Evolutionary conservation across 1,284 basidiomycete genomes (phyloP).

Genomic region (Fistulinella staudtii): DNA sequence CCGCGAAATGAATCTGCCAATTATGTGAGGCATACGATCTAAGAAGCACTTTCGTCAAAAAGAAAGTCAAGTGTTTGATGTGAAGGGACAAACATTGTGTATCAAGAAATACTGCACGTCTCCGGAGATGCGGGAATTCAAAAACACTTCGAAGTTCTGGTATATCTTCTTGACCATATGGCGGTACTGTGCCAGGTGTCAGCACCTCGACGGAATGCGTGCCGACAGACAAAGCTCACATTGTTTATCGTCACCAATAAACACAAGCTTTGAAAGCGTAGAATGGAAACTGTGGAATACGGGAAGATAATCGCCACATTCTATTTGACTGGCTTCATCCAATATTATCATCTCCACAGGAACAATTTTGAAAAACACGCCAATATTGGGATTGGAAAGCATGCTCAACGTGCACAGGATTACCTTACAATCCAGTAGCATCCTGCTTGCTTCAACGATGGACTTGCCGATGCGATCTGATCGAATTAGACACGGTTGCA

Average conservation of each 20-base stretch:
- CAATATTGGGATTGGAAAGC: slow-evolving; percentile 36
- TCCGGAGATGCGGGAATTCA: slow-evolving; percentile 40
- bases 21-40: slow-evolving; percentile 51
- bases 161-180: slow-evolving; percentile 44
- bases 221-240: slow-evolving; percentile 39
- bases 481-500: slow-evolving; percentile 45
- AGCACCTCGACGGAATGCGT: too few species aligned
- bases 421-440: slow-evolving; percentile 44
- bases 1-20: slow-evolving; percentile 47
- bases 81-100: slow-evolving; percentile 43
- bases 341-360: slow-evolving; percentile 53
- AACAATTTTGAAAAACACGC: slow-evolving; percentile 33
- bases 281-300: slow-evolving; percentile 43
- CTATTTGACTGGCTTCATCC: slow-evolving; percentile 66
- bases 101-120: slow-evolving; percentile 34
- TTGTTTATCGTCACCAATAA: slow-evolving; percentile 76
- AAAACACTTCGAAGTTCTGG: slow-evolving; percentile 42
- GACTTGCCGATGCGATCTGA: slow-evolving; percentile 42
- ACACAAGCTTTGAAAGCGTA: slow-evolving; percentile 56
- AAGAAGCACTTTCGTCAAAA: not conserved
- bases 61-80: not conserved
- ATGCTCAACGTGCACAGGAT: slow-evolving; percentile 54
- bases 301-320: slow-evolving; percentile 56
- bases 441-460: slow-evolving; percentile 12
- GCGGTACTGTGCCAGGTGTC: slow-evolving; percentile 39